Evolutionary conservation across 2,329 filamentous ascomycete species (phyloP).

Genomic region (Neonectria punicea): DNA sequence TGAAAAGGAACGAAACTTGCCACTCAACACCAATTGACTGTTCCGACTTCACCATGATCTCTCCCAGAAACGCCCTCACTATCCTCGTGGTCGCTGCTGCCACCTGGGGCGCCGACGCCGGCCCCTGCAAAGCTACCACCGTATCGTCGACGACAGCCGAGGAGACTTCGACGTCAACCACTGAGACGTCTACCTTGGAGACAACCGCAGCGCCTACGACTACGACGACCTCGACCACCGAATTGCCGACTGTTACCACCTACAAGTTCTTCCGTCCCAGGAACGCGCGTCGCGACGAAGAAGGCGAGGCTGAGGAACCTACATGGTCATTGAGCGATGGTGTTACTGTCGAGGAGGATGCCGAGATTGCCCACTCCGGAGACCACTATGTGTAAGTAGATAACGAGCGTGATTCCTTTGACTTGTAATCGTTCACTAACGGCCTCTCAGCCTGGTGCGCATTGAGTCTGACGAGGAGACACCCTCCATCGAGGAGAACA

Average conservation of each 20-base stretch:
- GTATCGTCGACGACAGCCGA: not conserved
- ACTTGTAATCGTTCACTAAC: not conserved
- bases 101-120: constrained; percentile 2
- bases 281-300: not conserved
- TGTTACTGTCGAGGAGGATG: not conserved
- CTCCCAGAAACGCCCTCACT: not conserved
- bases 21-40: not conserved
- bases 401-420: not conserved
- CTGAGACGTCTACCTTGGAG: not conserved
- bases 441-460: not conserved
- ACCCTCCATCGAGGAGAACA: not conserved
- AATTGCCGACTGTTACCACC: not conserved
- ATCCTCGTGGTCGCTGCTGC: not conserved
- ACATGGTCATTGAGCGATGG: not conserved
- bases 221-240: not conserved
- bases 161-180: not conserved
- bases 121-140: not conserved
- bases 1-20: not conserved
- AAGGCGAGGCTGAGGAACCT: not conserved
- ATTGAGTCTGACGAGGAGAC: not conserved
- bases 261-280: constrained; percentile 1
- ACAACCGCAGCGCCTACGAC: not conserved
- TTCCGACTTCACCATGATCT: not conserved
- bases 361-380: not conserved
- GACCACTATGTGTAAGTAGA: constrained; percentile 13